These are phyloP conservation scores for Cutaneotrichosporon sp. DNA, from an alignment of 1,284 basidiomycete species.

Conservation along the genomic window DNA sequence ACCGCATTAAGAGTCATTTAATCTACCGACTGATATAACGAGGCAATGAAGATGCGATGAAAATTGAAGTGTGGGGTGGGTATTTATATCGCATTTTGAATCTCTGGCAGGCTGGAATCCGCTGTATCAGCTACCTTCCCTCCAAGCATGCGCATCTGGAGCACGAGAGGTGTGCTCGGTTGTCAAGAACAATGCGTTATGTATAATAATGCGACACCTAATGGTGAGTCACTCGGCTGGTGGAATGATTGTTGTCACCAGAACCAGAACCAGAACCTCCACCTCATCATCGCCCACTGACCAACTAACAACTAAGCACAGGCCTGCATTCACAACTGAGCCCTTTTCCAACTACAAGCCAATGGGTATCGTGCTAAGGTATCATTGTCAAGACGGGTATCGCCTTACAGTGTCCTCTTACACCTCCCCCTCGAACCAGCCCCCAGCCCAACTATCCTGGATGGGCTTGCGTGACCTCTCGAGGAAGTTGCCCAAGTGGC, in stretches of 20 bases:
- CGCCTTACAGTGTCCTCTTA: background rate
- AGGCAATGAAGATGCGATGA: background rate
- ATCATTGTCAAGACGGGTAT: background rate
- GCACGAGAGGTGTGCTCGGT: too few species aligned
- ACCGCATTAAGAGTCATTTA: constrained; percentile 9
- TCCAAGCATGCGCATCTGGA: too few species aligned
- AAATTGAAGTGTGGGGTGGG: background rate
- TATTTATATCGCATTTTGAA: background rate
- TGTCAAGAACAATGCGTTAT: too few species aligned
- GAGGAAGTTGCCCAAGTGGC: background rate
- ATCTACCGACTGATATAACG: constrained; percentile 11
- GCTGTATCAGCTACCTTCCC: too few species aligned
- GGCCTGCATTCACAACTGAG: background rate
- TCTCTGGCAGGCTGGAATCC: background rate
- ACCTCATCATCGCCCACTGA: too few species aligned
- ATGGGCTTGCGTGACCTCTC: background rate
- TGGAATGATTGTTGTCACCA: too few species aligned
- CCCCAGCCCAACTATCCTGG: background rate
- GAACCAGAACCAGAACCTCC: too few species aligned
- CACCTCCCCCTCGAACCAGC: background rate
- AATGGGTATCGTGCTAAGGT: background rate
- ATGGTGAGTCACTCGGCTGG: too few species aligned
- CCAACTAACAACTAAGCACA: too few species aligned
- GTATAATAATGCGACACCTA: too few species aligned
- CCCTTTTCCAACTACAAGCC: background rate